These are phyloP conservation scores for Penicillium dipodomyicola DNA, from an alignment of 495 filamentous ascomycete species.

Conservation along the genomic window DNA sequence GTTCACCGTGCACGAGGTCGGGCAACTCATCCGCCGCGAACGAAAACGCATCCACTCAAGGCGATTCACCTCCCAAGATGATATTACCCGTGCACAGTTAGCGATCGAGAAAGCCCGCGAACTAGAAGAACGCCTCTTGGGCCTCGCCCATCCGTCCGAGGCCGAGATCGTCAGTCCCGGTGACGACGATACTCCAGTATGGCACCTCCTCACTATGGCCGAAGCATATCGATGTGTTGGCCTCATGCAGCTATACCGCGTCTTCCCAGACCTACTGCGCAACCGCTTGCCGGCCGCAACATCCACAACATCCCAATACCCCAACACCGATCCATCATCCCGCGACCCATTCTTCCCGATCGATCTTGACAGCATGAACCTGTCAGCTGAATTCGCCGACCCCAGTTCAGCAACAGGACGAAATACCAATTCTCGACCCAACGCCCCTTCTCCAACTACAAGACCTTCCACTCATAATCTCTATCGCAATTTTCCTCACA, in stretches of 20 bases:
- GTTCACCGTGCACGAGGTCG: conserved; percentile 54
- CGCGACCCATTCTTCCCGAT: conserved; percentile 33
- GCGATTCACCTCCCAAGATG: conserved; percentile 38
- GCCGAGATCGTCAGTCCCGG: conserved; percentile 52
- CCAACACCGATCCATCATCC: conserved; percentile 2
- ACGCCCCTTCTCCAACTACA: neutral
- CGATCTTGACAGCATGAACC: conserved; percentile 28
- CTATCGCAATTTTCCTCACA: conserved; percentile 6
- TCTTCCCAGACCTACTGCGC: conserved; percentile 51
- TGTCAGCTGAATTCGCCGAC: conserved; percentile 23
- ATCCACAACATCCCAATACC: conserved; percentile 15
- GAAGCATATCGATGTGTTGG: conserved; percentile 56
- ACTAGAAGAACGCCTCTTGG: conserved; percentile 52
- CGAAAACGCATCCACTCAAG: conserved; percentile 40
- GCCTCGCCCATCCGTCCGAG: conserved; percentile 46
- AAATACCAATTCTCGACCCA: conserved; percentile 6
- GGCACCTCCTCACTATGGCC: conserved; percentile 56
- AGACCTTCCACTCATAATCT: conserved; percentile 10
- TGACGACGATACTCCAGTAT: conserved; percentile 55
- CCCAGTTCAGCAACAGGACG: neutral
- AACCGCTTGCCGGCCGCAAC: conserved; percentile 37
- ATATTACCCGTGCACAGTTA: conserved; percentile 40
- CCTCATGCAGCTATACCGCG: conserved; percentile 54
- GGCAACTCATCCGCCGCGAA: conserved; percentile 50
- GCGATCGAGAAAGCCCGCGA: conserved; percentile 47